phyloP scores from a whole-genome alignment of 164 flowering plant genomes.

The Hamamelis virginiana region DNA sequence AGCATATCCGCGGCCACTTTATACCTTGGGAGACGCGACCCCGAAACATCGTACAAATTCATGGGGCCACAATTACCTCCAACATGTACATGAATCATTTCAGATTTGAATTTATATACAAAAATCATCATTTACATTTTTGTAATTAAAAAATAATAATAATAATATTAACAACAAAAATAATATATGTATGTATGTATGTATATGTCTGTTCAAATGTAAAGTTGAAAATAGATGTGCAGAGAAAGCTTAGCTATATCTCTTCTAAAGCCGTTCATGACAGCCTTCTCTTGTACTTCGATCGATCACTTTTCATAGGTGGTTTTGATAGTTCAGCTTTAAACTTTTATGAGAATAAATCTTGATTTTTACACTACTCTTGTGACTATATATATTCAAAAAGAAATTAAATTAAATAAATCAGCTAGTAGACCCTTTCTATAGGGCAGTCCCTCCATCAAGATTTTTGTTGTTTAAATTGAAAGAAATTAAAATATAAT shows the following conservation, averaged over 20 bases:
- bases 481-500: too few species aligned
- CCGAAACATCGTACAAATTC: constrained; percentile 4
- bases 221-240: neutral
- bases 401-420: too few species aligned
- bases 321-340: neutral
- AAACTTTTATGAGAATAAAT: neutral
- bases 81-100: neutral
- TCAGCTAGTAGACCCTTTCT: too few species aligned
- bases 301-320: too few species aligned
- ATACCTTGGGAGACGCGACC: constrained; percentile 14
- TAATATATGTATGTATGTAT: too few species aligned
- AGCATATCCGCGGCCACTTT: neutral
- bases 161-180: too few species aligned
- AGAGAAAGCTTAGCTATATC: neutral
- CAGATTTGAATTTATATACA: constrained; percentile 6
- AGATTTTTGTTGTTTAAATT: too few species aligned
- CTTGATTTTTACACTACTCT: neutral
- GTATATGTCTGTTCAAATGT: neutral
- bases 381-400: too few species aligned
- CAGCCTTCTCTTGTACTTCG: constrained; percentile 6
- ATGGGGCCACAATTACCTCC: constrained; percentile 6
- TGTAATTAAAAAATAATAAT: neutral
- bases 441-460: too few species aligned
- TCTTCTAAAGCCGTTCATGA: constrained; percentile 1
- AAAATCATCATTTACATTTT: constrained; percentile 1